Base-by-base conservation (phyloP, 2,329 filamentous ascomycete species). In the Neofusicoccum umdonicola region DNA sequence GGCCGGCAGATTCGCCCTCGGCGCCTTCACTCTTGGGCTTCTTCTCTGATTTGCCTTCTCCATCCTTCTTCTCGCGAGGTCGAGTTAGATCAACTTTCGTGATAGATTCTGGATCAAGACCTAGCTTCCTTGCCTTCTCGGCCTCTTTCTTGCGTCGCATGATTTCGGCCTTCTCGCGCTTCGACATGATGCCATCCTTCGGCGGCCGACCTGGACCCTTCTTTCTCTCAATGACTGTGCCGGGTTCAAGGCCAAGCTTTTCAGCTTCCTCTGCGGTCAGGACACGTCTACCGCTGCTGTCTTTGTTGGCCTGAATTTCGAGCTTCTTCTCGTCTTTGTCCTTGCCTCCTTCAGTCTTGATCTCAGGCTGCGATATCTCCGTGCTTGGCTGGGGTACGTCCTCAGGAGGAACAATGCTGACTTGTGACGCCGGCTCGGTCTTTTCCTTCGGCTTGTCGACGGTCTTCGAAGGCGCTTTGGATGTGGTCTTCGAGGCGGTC, bases 161-260 rank as follows among this genome's bases (percentile, higher is more conserved):
- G 7, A 88, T 82, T 54, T 87, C 75, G 17, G 87, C 82, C 69
- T 88, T 84, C 71, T 93, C 89, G 64, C 91, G 83, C 77, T 93
- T 93, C 1, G 90, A 93, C 87, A 93, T 91, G 73, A 92, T 85
- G 34, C 91, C 91, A 71, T 93, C 90, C 79, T 93, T 93, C 0
- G 91, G 91, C 19, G 91, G 91, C 62, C 91, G 82, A n/a, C 91
- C 91, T 9, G 91, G 91, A 13, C 91, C 91, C 69, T 90, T 87
- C 67, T 90, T 88, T 77, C 87, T 90, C 63, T 74, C 73, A 9
- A 77, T 69, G 34, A 78, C 71, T 19, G 75, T 71, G 15, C 70
- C 71, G 13, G 70, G 65, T n/a, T 76, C 75, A 9, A 79, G 68
- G 31, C 73, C 73, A 70, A 81, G 79, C 61, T 77, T 77, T 34